Evolutionary conservation across 2,329 filamentous ascomycete genomes (phyloP), one percentile per base, ranked within the genome.

Genomic region (Graphilbum fragrans): DNA sequence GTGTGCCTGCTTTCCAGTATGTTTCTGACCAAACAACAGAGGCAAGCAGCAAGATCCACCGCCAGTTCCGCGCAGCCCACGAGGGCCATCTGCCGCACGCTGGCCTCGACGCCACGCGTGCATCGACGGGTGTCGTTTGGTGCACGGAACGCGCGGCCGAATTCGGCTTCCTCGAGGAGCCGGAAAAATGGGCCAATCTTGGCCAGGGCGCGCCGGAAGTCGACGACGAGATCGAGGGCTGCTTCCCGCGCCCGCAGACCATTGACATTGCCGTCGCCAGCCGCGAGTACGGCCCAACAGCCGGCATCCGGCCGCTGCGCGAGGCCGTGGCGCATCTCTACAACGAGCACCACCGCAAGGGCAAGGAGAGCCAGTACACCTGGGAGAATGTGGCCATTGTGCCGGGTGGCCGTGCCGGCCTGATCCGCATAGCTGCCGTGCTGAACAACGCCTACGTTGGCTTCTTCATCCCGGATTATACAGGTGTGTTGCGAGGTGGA

Each of bases 341-440:
- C 73, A 96, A 96, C 56, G 82, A 82, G 59, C 84, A 90, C 61
- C 90, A 95, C 55, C 80, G 90, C 49, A 66, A 90, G 64, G 86
- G 83, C 55, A 93, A 92, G 66, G 72, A 78, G 11, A 90, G 82
- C 61, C 72, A 93, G 64, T 96, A 96, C 61, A 93, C 85, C 6
- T 95, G 86, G 83, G 90, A 96, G 69, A 96, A 96, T 60, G 90
- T 95, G 17, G 88, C 85, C 59, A 94, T 96, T 58, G 90, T 96
- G 4, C 90, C 90, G 36, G 88, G 88, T 60, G 90, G 90, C 32
- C 78, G 90, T 53, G 90, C 90, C 27, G 90, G 90, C 38, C 67
- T 96, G 63, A 95, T 95, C 58, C 78, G 90, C 52, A 95, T 96
- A 58, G 90, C 90, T 18, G 90, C 90, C 39, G 87, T 96, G 6